Percentiles rank a stretch among this genome's conserved stretches.
Conservation (phyloP, 495 filamentous ascomycete species). For the Poronia punctata region DNA sequence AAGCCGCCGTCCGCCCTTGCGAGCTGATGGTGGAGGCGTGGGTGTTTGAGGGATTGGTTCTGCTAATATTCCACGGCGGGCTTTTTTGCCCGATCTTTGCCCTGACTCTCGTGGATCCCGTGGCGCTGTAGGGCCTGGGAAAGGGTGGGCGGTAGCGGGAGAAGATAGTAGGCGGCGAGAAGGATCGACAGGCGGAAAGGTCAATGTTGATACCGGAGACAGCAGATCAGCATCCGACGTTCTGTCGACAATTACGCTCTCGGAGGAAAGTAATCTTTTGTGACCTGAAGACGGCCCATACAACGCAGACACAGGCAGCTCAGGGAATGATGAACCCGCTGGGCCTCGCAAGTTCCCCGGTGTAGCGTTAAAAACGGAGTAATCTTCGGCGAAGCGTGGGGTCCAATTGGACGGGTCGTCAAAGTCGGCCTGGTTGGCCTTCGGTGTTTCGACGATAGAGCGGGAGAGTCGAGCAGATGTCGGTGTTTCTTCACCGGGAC, state of each 20-base stretch:
- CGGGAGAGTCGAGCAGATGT: slow-evolving; percentile 56
- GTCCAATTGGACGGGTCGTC: slow-evolving; percentile 47
- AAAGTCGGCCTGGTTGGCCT: slow-evolving; percentile 38
- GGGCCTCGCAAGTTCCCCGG: slow-evolving; percentile 43
- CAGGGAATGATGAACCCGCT: slow-evolving; percentile 33
- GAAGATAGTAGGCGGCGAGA: slow-evolving; percentile 52
- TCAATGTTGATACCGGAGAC: slow-evolving; percentile 44
- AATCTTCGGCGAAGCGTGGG: slow-evolving; percentile 50
- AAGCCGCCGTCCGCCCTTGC: slow-evolving; percentile 45
- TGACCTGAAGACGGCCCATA: slow-evolving; percentile 23
- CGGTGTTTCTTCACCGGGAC: slow-evolving; percentile 72
- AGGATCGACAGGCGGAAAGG: slow-evolving; percentile 51
- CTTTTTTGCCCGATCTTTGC: slow-evolving; percentile 31
- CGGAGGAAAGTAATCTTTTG: slow-evolving; percentile 35
- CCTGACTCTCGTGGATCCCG: slow-evolving; percentile 15
- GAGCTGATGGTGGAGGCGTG: slow-evolving; percentile 45
- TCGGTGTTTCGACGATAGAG: slow-evolving; percentile 61
- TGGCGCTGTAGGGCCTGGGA: slow-evolving; percentile 18
- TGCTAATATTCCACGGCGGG: slow-evolving; percentile 29
- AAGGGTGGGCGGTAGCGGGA: slow-evolving; percentile 40
- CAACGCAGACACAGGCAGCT: slow-evolving; percentile 28
- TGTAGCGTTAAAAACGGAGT: slow-evolving; percentile 50
- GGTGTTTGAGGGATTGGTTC: slow-evolving; percentile 37
- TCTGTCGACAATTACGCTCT: slow-evolving; percentile 37
- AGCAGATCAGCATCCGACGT: slow-evolving; percentile 53